Conservation (phyloP, 2,329 filamentous ascomycete genomes). For the Fusarium sp. region DNA sequence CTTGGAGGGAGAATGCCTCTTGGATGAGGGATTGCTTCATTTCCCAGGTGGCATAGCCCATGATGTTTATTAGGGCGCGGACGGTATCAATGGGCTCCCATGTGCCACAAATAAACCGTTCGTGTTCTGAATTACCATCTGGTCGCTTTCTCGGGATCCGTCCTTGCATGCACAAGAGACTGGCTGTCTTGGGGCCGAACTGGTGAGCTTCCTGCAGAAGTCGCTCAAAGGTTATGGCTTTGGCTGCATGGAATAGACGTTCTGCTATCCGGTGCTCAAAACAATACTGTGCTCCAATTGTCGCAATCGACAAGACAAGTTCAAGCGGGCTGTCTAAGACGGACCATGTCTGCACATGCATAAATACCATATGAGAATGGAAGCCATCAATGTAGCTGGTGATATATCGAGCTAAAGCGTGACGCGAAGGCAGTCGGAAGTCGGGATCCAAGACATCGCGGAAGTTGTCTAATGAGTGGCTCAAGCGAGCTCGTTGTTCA, state of each 20-base stretch:
- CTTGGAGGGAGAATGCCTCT: slow-evolving; percentile 51
- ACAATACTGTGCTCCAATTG: slow-evolving; percentile 54
- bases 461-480: neutral
- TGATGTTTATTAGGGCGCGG: slow-evolving; percentile 50
- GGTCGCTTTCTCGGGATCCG: neutral
- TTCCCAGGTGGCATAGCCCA: slow-evolving; percentile 56
- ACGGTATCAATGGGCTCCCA: slow-evolving; percentile 46
- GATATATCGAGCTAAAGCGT: slow-evolving; percentile 51
- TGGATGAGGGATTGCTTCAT: slow-evolving; percentile 47
- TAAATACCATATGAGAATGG: slow-evolving; percentile 54
- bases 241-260: slow-evolving; percentile 49
- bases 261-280: slow-evolving; percentile 52
- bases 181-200: slow-evolving; percentile 36
- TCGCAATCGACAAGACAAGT: slow-evolving; percentile 48
- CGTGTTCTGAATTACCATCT: neutral
- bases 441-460: slow-evolving; percentile 44
- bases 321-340: slow-evolving; percentile 48
- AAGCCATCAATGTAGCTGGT: slow-evolving; percentile 54
- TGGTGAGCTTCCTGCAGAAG: slow-evolving; percentile 38
- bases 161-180: neutral
- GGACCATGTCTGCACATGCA: slow-evolving; percentile 51
- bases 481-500: slow-evolving; percentile 48
- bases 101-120: neutral
- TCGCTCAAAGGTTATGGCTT: slow-evolving; percentile 48
- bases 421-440: slow-evolving; percentile 51